Conservation (phyloP, 2,329 filamentous ascomycete genomes). For the Xylariaceae sp. region DNA sequence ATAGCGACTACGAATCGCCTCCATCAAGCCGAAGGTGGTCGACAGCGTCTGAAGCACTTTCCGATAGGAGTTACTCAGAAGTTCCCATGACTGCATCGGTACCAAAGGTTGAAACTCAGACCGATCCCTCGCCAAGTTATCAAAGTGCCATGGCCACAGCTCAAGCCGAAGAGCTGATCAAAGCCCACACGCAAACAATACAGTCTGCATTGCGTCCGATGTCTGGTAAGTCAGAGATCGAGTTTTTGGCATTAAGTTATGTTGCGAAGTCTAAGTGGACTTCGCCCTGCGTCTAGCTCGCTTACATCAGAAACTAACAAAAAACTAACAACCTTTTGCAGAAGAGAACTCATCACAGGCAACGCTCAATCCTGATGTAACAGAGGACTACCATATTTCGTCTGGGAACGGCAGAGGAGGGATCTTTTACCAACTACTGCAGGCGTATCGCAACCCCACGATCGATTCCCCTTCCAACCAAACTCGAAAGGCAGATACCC, state of each 20-base stretch:
- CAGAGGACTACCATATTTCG: conserved; percentile 9
- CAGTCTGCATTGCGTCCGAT: not conserved
- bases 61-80: conserved; percentile 9
- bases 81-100: conserved; percentile 3
- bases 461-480: conserved; percentile 13
- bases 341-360: conserved; percentile 1
- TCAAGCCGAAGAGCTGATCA: conserved; percentile 18
- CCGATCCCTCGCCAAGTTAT: not conserved
- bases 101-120: not conserved
- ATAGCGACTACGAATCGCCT: conserved; percentile 18
- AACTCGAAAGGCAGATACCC: not conserved
- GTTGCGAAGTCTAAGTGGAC: too few relatives aligned
- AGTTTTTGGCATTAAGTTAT: too few relatives aligned
- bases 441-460: conserved; percentile 18
- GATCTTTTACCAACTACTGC: conserved; percentile 25
- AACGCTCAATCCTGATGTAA: not conserved
- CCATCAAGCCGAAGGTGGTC: conserved; percentile 23
- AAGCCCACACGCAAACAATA: conserved; percentile 12
- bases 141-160: conserved; percentile 4
- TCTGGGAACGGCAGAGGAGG: conserved; percentile 15
- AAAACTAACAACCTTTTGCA: not conserved
- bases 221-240: conserved; percentile 2
- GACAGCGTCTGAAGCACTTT: conserved; percentile 7
- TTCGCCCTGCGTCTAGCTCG: too few relatives aligned
- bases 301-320: too few relatives aligned